Evolutionary conservation across 2,329 filamentous ascomycete genomes (phyloP), one percentile per base, ranked within the genome.

Genomic region (Ascochyta pisi): DNA sequence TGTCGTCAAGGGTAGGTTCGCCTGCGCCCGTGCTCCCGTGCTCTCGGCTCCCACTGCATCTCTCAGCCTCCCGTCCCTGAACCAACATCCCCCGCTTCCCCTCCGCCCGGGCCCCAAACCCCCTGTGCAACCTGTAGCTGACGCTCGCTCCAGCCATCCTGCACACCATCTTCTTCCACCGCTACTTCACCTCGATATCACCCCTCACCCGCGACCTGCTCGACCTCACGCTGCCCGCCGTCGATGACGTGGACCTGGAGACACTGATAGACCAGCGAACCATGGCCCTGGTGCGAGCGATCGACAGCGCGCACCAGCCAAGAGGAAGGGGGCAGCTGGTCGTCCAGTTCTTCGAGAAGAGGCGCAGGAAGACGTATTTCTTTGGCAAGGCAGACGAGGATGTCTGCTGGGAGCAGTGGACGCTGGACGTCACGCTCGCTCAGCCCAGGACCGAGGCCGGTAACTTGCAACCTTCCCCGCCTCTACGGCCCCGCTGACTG

Each of bases 141-240:
- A 68, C 50, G 26, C 34, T 16, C 16, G 23, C 43, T 16, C 37
- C 69, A 96, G 94, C 90, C 62, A 90, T 97, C 74, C 85, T 98
- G 45, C 93, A 97, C 77, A 96, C 93, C 46, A 97, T 98, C 76
- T 99, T 98, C 86, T 98, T 98, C 84, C 93, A 97, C 81, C 90
- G 95, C 71, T 96, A 94, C 85, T 97, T 98, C 82, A 92, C 92
- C 54, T 88, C 91, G 55, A 85, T 97, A 66, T 82, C 86, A 38
- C 94, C 95, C 6, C 85, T 86, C 61, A 92, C 91, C 61, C 89
- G 92, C 78, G 93, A 97, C 73, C 87, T 97, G 61, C 88, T 97
- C 64, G 93, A 96, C 77, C 84, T 96, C 59, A 93, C 92, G 31
- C 86, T 98, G 26, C 93, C 95, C 47, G 90, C 91, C 69, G 90